Conservation (phyloP, 768 basidiomycete genomes). For the Leccinum disarticulatum region DNA sequence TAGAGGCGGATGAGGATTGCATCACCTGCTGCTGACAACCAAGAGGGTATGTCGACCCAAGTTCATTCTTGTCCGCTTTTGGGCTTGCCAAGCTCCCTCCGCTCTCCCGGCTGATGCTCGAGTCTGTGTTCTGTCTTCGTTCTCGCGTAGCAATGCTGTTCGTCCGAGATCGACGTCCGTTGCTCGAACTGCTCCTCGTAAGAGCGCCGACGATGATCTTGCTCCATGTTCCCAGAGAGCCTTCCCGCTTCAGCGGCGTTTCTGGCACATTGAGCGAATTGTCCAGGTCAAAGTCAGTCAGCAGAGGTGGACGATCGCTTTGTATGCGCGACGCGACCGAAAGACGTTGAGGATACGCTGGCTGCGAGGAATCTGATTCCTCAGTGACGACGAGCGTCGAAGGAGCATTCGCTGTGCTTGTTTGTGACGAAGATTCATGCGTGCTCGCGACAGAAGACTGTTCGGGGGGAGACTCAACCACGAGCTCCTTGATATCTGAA, state of each 20-base stretch:
- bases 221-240: conserved; percentile 62
- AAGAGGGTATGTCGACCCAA: conserved; percentile 38
- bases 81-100: conserved; percentile 66
- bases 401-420: conserved; percentile 43
- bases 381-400: conserved; percentile 43
- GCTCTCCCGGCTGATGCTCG: conserved; percentile 73
- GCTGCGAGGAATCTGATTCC: conserved; percentile 51
- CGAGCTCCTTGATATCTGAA: conserved; percentile 56
- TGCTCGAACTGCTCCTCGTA: conserved; percentile 60
- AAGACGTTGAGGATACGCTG: conserved; percentile 54
- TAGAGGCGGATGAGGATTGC: conserved; percentile 69
- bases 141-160: conserved; percentile 73
- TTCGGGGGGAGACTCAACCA: conserved; percentile 63
- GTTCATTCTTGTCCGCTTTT: conserved; percentile 55
- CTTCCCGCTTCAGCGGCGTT: conserved; percentile 58
- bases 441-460: conserved; percentile 43
- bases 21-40: conserved; percentile 51
- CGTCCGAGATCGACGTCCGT: conserved; percentile 74
- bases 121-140: conserved; percentile 67
- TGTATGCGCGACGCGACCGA: conserved; percentile 63
- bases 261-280: conserved; percentile 43
- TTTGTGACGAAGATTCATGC: conserved; percentile 50
- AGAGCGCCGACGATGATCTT: conserved; percentile 65
- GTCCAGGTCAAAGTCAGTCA: conserved; percentile 51
- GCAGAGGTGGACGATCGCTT: conserved; percentile 57